Conservation (phyloP, 805 yeast species). For the Zygosaccharomyces bailii region DNA sequence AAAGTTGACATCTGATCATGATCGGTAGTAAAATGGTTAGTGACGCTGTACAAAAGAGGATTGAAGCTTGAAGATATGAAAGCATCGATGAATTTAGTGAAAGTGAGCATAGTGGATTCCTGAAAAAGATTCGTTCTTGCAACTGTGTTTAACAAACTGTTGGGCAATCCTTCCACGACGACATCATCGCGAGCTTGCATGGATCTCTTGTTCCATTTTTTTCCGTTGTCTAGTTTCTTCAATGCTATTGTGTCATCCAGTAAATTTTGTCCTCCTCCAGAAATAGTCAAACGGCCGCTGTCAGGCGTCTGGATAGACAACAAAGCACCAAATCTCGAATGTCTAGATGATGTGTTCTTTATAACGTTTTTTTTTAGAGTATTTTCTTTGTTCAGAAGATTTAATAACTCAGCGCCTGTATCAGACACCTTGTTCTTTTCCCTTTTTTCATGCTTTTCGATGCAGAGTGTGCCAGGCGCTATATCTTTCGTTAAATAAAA, state of each 20-base stretch:
- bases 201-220: slow-evolving; percentile 55
- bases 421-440: slow-evolving; percentile 18
- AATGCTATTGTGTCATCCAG: slow-evolving; percentile 50
- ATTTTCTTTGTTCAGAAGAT: slow-evolving; percentile 59
- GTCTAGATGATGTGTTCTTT: slow-evolving; percentile 63
- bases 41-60: slow-evolving; percentile 52
- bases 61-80: slow-evolving; percentile 76
- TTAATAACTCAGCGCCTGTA: slow-evolving; percentile 44
- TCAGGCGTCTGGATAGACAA: slow-evolving; percentile 66
- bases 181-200: slow-evolving; percentile 31
- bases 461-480: slow-evolving; percentile 32
- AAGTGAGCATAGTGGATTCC: slow-evolving; percentile 29
- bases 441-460: neutral
- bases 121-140: slow-evolving; percentile 32
- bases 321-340: slow-evolving; percentile 87
- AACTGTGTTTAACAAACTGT: slow-evolving; percentile 25
- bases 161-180: slow-evolving; percentile 34
- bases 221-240: slow-evolving; percentile 60
- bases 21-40: slow-evolving; percentile 45
- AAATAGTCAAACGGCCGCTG: slow-evolving; percentile 55
- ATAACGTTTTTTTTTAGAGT: slow-evolving; percentile 47
- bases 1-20: slow-evolving; percentile 34
- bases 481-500: slow-evolving; percentile 61
- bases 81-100: slow-evolving; percentile 49
- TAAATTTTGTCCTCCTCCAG: slow-evolving; percentile 67